Evolutionary conservation across 1,284 basidiomycete genomes (phyloP).

Genomic region (Laetiporus sulphureus): DNA sequence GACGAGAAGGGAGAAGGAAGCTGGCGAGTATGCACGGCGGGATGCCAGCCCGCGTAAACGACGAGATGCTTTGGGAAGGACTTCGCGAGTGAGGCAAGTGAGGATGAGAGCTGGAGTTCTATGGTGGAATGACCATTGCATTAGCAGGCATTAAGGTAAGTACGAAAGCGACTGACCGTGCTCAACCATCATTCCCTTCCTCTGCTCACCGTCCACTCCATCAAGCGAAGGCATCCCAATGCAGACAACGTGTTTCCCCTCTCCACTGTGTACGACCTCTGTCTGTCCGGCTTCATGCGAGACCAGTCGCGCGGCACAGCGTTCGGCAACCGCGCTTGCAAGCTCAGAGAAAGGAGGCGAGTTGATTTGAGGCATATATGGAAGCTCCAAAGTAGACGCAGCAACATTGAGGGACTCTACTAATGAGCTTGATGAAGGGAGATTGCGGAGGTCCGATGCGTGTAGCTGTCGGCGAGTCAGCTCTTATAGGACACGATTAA

Average conservation of each 20-base stretch:
- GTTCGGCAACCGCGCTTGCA: conserved; percentile 37
- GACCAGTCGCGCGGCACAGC: conserved; percentile 41
- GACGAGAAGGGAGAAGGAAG: conserved; percentile 8
- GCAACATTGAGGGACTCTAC: conserved; percentile 39
- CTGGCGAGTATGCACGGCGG: conserved; percentile 19
- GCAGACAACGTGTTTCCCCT: conserved; percentile 48
- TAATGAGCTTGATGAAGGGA: conserved; percentile 45
- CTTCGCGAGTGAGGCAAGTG: conserved; percentile 42
- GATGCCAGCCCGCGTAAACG: conserved; percentile 52
- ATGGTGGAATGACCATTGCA: conserved; percentile 3
- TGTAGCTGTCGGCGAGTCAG: conserved; percentile 41
- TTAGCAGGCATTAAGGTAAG: background rate
- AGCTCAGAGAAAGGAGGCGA: conserved; percentile 27
- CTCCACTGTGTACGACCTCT: conserved; percentile 8
- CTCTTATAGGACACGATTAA: background rate
- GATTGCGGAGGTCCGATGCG: conserved; percentile 59
- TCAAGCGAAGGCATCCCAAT: conserved; percentile 47
- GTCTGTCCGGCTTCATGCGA: conserved; percentile 10
- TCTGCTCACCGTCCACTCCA: conserved; percentile 28
- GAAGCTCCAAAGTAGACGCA: conserved; percentile 51
- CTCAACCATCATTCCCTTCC: conserved; percentile 40
- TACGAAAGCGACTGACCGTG: conserved; percentile 38
- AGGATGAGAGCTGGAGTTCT: conserved; percentile 29
- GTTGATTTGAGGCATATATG: conserved; percentile 41
- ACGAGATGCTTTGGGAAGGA: conserved; percentile 54